phyloP scores from a whole-genome alignment of 2,329 filamentous ascomycete species.

The Sarocladium kiliense region DNA sequence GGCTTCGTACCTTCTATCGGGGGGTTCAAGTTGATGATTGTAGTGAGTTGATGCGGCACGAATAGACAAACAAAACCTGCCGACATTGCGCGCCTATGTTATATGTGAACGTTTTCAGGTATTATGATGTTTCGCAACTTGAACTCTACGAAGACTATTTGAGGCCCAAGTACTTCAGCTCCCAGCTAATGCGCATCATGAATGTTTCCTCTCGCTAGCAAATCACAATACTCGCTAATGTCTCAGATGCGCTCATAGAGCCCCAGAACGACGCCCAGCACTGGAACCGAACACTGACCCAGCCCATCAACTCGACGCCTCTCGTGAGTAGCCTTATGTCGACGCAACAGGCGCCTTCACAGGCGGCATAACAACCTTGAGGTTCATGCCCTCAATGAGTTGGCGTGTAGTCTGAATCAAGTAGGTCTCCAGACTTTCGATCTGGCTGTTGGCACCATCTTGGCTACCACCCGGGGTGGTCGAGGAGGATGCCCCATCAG shows the following conservation, averaged over 20 bases:
- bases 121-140: not conserved
- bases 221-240: conserved; percentile 5
- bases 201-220: not conserved
- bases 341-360: not conserved
- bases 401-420: conserved; percentile 35
- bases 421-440: conserved; percentile 35
- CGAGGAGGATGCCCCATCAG: not conserved
- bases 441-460: conserved; percentile 23
- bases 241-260: not conserved
- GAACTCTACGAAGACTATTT: not conserved
- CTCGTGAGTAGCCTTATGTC: not conserved
- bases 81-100: not conserved
- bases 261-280: not conserved
- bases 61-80: not conserved
- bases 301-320: not conserved
- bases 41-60: not conserved
- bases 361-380: conserved; percentile 13
- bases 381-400: conserved; percentile 34
- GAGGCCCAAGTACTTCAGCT: too few species aligned
- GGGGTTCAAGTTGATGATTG: too few species aligned
- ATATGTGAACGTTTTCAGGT: not conserved
- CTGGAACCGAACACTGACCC: not conserved
- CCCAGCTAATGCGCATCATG: not conserved
- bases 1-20: too few species aligned
- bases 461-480: not conserved